Base-by-base conservation (phyloP, 2,329 filamentous ascomycete species). In the Aspergillus transmontanensis region DNA sequence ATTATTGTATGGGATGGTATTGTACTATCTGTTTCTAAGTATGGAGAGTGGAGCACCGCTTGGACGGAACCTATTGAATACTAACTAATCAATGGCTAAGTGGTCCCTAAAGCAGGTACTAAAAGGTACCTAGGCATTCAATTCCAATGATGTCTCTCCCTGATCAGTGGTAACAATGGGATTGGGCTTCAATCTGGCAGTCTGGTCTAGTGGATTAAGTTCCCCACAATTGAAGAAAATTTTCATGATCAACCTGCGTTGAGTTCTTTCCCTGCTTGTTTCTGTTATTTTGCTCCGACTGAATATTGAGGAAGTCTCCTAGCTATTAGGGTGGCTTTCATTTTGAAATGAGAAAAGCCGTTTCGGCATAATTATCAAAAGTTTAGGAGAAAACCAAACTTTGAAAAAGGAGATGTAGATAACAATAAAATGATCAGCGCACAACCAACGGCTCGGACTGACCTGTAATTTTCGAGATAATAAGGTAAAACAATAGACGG, bases 61-160 rank as follows among this genome's bases (percentile, higher is more conserved):
- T 55, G 51, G 55, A 58, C n/a, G 41, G 59, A n/a, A 21, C 50
- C 32, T 39, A 39, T 55, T 36, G 51, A 55, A 34, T 39, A 55
- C 51, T 39, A 39, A 60, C 57, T 58, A 63, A 64, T 58, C 21
- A 61, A 51, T 65, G 57, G 56, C 56, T 58, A 61, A 32, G 56
- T 58, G 59, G 63, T 58, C 63, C 63, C 67, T 68, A 66, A 69
- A 57, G 67, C 67, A 69, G 67, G 67, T 69, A 69, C 67, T 54
- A 54, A 54, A 54, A 23, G 51, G 34, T 32, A 16, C n/a, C 32
- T 39, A 55, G 32, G 32, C 32, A 19, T 55, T 55, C 11, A 55
- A 39, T 55, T 39, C 51, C 58, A 61, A 63, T 65, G 48, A 65
- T 45, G 53, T 41, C 43, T 63, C 45, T 43, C 48, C 57, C 50